Conservation (phyloP, 2,329 filamentous ascomycete species). For the Alternaria postmessia region DNA sequence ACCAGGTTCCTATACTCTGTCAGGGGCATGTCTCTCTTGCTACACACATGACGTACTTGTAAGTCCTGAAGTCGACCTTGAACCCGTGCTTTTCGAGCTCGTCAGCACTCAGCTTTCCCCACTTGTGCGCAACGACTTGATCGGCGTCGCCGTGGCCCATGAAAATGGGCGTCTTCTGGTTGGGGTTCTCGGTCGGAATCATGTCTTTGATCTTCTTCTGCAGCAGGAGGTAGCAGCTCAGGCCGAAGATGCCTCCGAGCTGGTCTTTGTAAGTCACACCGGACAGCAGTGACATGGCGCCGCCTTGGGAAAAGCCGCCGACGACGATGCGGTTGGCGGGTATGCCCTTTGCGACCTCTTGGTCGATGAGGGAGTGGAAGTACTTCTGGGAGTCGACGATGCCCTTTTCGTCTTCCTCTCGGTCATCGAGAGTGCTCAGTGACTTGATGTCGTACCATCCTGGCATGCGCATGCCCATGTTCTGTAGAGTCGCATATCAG, state of each 20-base stretch:
- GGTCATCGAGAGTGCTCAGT: slow-evolving; percentile 56
- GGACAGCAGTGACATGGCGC: slow-evolving; percentile 83
- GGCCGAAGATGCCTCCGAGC: slow-evolving; percentile 85
- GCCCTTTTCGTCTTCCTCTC: slow-evolving; percentile 72
- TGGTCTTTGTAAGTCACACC: slow-evolving; percentile 77
- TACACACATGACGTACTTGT: slow-evolving; percentile 63
- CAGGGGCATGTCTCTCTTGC: slow-evolving; percentile 2
- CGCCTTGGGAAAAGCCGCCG: slow-evolving; percentile 86
- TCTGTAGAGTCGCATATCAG: slow-evolving; percentile 57
- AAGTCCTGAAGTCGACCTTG: slow-evolving; percentile 78
- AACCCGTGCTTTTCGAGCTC: slow-evolving; percentile 74
- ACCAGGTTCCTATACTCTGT: slow-evolving; percentile 65
- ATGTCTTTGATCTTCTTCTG: slow-evolving; percentile 66
- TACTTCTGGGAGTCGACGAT: slow-evolving; percentile 77
- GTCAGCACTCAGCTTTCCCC: slow-evolving; percentile 73
- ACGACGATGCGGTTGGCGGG: slow-evolving; percentile 83
- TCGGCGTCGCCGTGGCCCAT: slow-evolving; percentile 89
- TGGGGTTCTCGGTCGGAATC: slow-evolving; percentile 59
- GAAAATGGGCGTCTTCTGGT: slow-evolving; percentile 82
- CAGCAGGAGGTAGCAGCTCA: slow-evolving; percentile 83
- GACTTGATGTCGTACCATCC: slow-evolving; percentile 82
- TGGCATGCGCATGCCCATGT: slow-evolving; percentile 80
- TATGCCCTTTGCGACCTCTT: slow-evolving; percentile 82
- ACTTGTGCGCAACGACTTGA: slow-evolving; percentile 72
- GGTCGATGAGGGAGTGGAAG: slow-evolving; percentile 79